These are phyloP conservation scores for Cephaloascus albidus DNA, from an alignment of 805 yeast species.

Conservation along the genomic window DNA sequence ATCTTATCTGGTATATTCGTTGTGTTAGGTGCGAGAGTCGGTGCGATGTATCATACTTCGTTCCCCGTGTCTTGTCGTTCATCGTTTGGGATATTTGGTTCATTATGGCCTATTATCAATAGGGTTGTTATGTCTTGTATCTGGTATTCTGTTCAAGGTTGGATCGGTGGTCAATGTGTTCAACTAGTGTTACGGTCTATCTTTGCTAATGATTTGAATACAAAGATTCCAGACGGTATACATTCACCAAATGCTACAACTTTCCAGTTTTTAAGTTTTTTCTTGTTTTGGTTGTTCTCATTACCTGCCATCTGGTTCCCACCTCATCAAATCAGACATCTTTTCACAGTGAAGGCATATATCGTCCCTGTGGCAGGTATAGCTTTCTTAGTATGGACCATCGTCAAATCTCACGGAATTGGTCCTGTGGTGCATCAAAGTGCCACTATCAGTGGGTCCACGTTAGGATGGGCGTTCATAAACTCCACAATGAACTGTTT, in stretches of 20 bases:
- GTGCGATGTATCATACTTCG: slow-evolving; percentile 71
- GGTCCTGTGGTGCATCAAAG: slow-evolving; percentile 61
- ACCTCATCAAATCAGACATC: slow-evolving; percentile 75
- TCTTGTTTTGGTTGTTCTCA: slow-evolving; percentile 73
- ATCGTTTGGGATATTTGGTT: slow-evolving; percentile 81
- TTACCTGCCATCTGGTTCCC: slow-evolving; percentile 75
- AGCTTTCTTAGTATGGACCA: slow-evolving; percentile 76
- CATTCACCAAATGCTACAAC: slow-evolving; percentile 56
- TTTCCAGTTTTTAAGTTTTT: slow-evolving; percentile 65
- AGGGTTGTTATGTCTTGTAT: slow-evolving; percentile 68
- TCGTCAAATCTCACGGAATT: slow-evolving; percentile 70
- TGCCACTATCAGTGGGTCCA: slow-evolving; percentile 45
- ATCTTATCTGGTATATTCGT: slow-evolving; percentile 61
- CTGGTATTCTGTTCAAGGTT: slow-evolving; percentile 84
- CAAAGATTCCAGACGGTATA: slow-evolving; percentile 56
- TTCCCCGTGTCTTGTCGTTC: slow-evolving; percentile 80
- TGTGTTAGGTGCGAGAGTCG: slow-evolving; percentile 64
- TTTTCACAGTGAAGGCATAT: slow-evolving; percentile 75
- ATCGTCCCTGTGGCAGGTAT: slow-evolving; percentile 79
- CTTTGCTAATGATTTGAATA: slow-evolving; percentile 56
- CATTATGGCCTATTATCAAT: slow-evolving; percentile 81
- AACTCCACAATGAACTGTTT: slow-evolving; percentile 70
- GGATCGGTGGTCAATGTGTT: slow-evolving; percentile 80
- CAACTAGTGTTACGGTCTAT: slow-evolving; percentile 68
- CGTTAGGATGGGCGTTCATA: slow-evolving; percentile 77